Evolutionary conservation across 2,329 filamentous ascomycete species (phyloP).

Genomic region (Pyrenophora tritici-repentis): DNA sequence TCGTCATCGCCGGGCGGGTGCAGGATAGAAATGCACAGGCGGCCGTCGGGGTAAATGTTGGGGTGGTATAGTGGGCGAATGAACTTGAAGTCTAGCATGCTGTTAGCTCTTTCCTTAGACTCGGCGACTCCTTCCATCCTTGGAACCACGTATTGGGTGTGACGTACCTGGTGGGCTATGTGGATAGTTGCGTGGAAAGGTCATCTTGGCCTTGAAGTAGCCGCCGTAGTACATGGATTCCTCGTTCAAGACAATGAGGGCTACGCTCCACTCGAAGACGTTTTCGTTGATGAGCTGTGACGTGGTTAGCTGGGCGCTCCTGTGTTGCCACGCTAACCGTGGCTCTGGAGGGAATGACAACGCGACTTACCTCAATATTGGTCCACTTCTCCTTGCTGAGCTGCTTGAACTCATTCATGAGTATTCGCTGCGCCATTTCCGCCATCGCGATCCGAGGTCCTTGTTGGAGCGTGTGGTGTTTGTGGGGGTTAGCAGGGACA

Average conservation of each 20-base stretch:
- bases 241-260: conserved; percentile 88
- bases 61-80: conserved; percentile 81
- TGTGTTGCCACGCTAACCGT: conserved; percentile 13
- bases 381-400: conserved; percentile 93
- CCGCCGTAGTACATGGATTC: conserved; percentile 91
- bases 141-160: conserved; percentile 4
- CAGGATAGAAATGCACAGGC: conserved; percentile 94
- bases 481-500: conserved; percentile 13
- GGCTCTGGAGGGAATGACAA: neutral
- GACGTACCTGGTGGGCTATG: conserved; percentile 73
- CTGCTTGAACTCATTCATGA: conserved; percentile 85
- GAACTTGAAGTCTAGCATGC: conserved; percentile 74
- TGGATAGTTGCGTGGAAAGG: conserved; percentile 86
- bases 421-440: conserved; percentile 70
- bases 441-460: conserved; percentile 25
- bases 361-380: conserved; percentile 72
- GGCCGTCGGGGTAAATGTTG: conserved; percentile 90
- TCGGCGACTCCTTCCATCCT: neutral
- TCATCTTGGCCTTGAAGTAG: conserved; percentile 91
- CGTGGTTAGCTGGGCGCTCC: conserved; percentile 30
- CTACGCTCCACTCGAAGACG: conserved; percentile 84
- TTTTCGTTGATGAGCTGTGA: conserved; percentile 75
- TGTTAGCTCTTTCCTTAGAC: conserved; percentile 12
- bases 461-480: conserved; percentile 14
- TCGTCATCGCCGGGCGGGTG: conserved; percentile 90